Evolutionary conservation across 176 grass and related monocot species (phyloP), one percentile per base, ranked within the genome.

Genomic region (Avena atlantica): DNA sequence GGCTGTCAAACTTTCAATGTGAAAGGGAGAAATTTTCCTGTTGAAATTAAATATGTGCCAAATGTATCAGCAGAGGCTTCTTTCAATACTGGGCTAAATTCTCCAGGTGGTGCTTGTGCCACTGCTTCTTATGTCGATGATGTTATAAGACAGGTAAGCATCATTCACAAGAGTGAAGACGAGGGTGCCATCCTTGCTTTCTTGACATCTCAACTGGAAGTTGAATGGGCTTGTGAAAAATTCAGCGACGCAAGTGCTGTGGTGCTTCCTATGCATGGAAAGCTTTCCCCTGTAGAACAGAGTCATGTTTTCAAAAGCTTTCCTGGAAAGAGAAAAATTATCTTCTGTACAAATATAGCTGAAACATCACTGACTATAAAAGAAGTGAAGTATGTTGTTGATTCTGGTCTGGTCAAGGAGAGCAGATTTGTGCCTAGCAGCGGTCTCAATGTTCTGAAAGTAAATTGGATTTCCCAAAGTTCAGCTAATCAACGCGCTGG

Each of bases 151-250:
- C 93, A 87, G 90, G 96, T 93, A 76, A 83, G 61, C 23, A 65
- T 89, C 12, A 92, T 98, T 80, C 96, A 98, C 68, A 95, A 91
- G 70, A 92, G 69, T 56, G 93, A 98, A 84, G 86, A 86, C 81
- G 93, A 95, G 69, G 96, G 96, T 79, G 88, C 87, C 68, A 94
- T 98, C 71, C 92, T 98, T 85, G 93, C 86, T 85, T 98, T 98
- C 86, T 87, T 98, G 78, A 98, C 96, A 56, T 98, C 96, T 81
- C 96, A 98, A 65, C 70, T 94, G 36, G 93, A 98, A 88, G 96
- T 98, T 71, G 96, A 98, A 89, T 88, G 88, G 86, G 93, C 93
- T 51, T 98, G 95, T 85, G 95, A 95, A 86, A 92, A 74, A 34
- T 95, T 98, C 80, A 86, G 70, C 8, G 89, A 95, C 83, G 83